These are phyloP conservation scores for Paracoccidioides brasiliensis DNA, from an alignment of 2,329 filamentous ascomycete genomes.

Conservation along the genomic window DNA sequence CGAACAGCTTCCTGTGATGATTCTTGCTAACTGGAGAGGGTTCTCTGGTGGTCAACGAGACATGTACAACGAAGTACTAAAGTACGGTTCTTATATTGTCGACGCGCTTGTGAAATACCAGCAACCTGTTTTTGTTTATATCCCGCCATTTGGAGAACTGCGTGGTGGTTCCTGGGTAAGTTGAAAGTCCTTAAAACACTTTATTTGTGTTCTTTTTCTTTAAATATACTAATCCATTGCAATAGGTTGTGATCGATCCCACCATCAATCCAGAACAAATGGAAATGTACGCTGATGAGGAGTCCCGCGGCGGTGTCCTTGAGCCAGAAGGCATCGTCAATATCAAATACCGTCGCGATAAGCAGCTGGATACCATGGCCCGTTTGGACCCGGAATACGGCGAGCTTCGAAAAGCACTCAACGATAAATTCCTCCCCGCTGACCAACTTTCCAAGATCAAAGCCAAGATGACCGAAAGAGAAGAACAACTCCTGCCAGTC, in stretches of 20 bases:
- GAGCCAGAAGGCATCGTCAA: slow-evolving; percentile 97
- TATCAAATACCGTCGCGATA: slow-evolving; percentile 97
- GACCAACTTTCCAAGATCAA: slow-evolving; percentile 71
- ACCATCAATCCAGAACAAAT: slow-evolving; percentile 94
- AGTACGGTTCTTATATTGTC: slow-evolving; percentile 98
- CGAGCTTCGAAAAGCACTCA: slow-evolving; percentile 66
- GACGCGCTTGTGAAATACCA: slow-evolving; percentile 97
- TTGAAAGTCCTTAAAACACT: slow-evolving; percentile 10
- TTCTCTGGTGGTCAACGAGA: slow-evolving; percentile 99
- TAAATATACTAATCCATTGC: slow-evolving; percentile 14
- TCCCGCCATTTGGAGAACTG: slow-evolving; percentile 88
- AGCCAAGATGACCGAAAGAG: slow-evolving; percentile 68
- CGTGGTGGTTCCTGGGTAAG: slow-evolving; percentile 90
- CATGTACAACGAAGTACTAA: slow-evolving; percentile 99
- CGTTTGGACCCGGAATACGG: slow-evolving; percentile 78
- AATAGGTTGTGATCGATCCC: slow-evolving; percentile 82
- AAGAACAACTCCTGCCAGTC: slow-evolving; percentile 79
- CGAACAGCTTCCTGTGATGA: slow-evolving; percentile 96
- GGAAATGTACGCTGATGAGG: slow-evolving; percentile 98
- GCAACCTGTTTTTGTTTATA: slow-evolving; percentile 98
- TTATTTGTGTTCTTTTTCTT: background rate
- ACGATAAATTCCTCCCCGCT: slow-evolving; percentile 52
- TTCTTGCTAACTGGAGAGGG: slow-evolving; percentile 98
- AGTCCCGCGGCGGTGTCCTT: slow-evolving; percentile 89
- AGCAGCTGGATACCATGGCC: slow-evolving; percentile 94